Base-by-base conservation (phyloP, 108 stramenopile species). In the Stephanodiscus triporus region DNA sequence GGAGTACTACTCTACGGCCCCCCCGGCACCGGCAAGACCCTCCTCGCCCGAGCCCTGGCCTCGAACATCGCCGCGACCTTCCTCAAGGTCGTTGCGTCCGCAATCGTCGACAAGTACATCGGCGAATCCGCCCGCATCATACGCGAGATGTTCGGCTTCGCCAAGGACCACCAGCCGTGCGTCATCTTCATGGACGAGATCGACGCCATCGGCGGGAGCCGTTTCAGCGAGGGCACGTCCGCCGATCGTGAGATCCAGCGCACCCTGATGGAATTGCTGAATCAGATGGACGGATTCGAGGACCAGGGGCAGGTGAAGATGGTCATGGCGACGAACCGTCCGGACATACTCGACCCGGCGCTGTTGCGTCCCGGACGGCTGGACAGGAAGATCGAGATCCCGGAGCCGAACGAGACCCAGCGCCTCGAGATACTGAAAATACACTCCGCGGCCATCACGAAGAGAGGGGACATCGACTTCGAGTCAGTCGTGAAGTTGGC, bases 271-370 rank as follows among this genome's bases (percentile, higher is more conserved):
- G 98, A 99, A 69, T 85, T 99, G 45, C 82, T 99, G 71, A 98
- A 97, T 68, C 98, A 99, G 80, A 95, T 99, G 91, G 99, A 99
- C 79, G 99, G 99, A 8, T 99, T 99, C 72, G 97, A 98, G 69
- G 89, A 86, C 24, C 91, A 97, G 68, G 98, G 95, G 36, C 87
- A 90, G 66, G 98, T 99, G 29, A 99, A 99, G 78, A 97, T 98
- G 88, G 97, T 99, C 70, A 98, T 98, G 98, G 99, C 99, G 5
- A 99, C 99, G 29, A 99, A 99, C 84, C 91, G 99, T 69, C 98
- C 99, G 11, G 99, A 99, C 82, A 99, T 99, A 73, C 82, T 99
- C 32, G 99, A 99, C 86, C 98, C 98, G 34, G 99, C 99, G 9
- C 82, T 99, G 29, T 81, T 99, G 26, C 91, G 98, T 27, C 98